These are phyloP conservation scores for Coccomyxa sp. DNA, from an alignment of 139 green algal genomes.

Conservation along the genomic window DNA sequence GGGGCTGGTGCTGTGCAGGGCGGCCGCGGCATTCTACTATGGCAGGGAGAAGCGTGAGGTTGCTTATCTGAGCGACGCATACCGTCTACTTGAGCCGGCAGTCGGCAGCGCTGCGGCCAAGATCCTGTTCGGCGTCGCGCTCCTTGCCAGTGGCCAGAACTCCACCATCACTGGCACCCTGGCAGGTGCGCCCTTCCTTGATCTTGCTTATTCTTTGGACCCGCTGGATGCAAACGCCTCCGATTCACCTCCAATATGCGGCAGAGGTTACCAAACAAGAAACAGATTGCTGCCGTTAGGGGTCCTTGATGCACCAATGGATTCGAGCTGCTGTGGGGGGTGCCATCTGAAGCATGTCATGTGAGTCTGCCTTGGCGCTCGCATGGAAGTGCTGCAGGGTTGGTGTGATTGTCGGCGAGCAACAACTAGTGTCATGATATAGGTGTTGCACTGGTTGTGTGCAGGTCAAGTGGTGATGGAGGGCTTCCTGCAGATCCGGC, in stretches of 20 bases:
- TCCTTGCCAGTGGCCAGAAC: constrained; percentile 50
- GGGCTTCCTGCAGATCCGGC: constrained; percentile 44
- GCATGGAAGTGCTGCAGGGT: too few relatives aligned
- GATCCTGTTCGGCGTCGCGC: constrained; percentile 44
- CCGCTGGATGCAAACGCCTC: constrained; percentile 11
- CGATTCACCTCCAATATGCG: too few relatives aligned
- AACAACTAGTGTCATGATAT: too few relatives aligned
- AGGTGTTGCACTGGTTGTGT: not conserved
- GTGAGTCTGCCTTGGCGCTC: too few relatives aligned
- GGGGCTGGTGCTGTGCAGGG: constrained; percentile 42
- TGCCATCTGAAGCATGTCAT: too few relatives aligned
- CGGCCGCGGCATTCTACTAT: constrained; percentile 51
- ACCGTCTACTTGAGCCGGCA: constrained; percentile 39
- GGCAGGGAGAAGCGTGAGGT: not conserved
- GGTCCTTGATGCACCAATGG: too few relatives aligned
- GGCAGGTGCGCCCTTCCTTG: constrained; percentile 24
- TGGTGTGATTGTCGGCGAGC: too few relatives aligned
- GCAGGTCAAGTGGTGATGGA: constrained; percentile 50
- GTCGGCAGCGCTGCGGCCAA: constrained; percentile 43
- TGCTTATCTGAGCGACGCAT: constrained; percentile 23
- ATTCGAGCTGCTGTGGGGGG: too few relatives aligned
- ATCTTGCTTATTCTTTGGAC: not conserved
- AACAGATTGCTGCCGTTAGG: too few relatives aligned
- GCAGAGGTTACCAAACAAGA: too few relatives aligned
- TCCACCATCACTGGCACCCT: constrained; percentile 51